Evolutionary conservation across 345 rosid species (phyloP).

Genomic region (Raphanus sativus): DNA sequence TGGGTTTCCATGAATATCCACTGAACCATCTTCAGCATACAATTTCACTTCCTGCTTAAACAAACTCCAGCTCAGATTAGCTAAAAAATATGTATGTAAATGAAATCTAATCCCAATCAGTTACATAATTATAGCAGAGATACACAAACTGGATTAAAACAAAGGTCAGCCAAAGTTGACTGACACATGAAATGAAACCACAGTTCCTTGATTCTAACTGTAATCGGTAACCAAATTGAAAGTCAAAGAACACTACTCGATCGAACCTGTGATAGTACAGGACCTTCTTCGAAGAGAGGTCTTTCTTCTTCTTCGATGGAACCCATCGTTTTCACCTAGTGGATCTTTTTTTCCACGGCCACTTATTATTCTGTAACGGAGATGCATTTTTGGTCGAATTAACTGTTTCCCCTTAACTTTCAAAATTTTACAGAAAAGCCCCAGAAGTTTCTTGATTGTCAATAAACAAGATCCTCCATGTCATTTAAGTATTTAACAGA

Average conservation of each 20-base stretch:
- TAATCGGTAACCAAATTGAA: background rate
- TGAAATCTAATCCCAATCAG: background rate
- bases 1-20: constrained; percentile 60
- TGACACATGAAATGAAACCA: background rate
- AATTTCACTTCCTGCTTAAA: constrained; percentile 31
- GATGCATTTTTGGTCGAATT: too few relatives aligned
- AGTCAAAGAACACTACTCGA: background rate
- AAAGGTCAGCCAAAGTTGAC: background rate
- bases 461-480: too few relatives aligned
- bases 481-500: too few relatives aligned
- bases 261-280: background rate
- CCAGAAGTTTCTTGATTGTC: too few relatives aligned
- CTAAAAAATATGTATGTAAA: background rate
- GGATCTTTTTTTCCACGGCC: too few relatives aligned
- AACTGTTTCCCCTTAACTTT: too few relatives aligned
- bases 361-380: background rate
- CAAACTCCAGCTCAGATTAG: background rate
- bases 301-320: constrained; percentile 55
- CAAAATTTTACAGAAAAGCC: too few relatives aligned
- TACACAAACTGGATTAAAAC: too few relatives aligned
- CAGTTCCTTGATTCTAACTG: background rate
- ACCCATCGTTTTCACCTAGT: constrained; percentile 36
- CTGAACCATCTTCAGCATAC: constrained; percentile 86
- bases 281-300: background rate
- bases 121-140: background rate